A percentile compares a stretch with the other conserved stretches of the same genome.
These are phyloP conservation scores for Puya raimondii DNA, from an alignment of 176 grass and related monocot genomes.

Conservation along the genomic window DNA sequence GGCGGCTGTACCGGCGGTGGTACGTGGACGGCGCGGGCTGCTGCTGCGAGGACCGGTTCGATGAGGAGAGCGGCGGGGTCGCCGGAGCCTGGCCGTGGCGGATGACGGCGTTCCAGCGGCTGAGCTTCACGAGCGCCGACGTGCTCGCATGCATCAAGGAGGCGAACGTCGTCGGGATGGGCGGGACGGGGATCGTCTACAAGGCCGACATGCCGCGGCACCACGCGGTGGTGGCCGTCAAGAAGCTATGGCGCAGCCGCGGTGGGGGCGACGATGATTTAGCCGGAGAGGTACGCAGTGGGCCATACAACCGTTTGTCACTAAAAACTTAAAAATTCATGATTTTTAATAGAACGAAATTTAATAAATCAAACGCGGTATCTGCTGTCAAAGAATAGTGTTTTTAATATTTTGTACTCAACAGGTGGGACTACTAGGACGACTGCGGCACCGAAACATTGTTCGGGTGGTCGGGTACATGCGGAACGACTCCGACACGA, in stretches of 20 bases:
- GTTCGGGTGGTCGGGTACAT: constrained; percentile 91
- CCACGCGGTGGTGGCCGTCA: constrained; percentile 70
- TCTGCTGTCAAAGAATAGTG: too few relatives aligned
- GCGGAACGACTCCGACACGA: constrained; percentile 69
- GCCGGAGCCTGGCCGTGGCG: constrained; percentile 77
- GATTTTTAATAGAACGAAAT: too few relatives aligned
- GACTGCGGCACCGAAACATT: constrained; percentile 77
- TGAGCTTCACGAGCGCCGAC: constrained; percentile 82
- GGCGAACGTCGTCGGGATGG: constrained; percentile 86
- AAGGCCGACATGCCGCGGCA: constrained; percentile 75
- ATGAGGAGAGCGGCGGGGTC: constrained; percentile 26
- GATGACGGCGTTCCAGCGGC: constrained; percentile 73
- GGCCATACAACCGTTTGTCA: too few relatives aligned
- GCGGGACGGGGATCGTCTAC: constrained; percentile 81
- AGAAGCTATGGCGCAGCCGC: constrained; percentile 71
- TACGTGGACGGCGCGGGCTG: constrained; percentile 29
- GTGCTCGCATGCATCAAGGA: constrained; percentile 90
- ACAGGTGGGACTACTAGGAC: constrained; percentile 71
- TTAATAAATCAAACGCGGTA: too few relatives aligned
- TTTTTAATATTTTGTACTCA: too few relatives aligned
- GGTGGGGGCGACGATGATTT: constrained; percentile 32
- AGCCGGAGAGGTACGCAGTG: constrained; percentile 18
- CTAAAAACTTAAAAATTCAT: too few relatives aligned
- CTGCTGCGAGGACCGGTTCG: constrained; percentile 47
- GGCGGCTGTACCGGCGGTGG: constrained; percentile 55